Conservation (phyloP, 306 rosid genomes). For the Dalbergia cochinchinensis region DNA sequence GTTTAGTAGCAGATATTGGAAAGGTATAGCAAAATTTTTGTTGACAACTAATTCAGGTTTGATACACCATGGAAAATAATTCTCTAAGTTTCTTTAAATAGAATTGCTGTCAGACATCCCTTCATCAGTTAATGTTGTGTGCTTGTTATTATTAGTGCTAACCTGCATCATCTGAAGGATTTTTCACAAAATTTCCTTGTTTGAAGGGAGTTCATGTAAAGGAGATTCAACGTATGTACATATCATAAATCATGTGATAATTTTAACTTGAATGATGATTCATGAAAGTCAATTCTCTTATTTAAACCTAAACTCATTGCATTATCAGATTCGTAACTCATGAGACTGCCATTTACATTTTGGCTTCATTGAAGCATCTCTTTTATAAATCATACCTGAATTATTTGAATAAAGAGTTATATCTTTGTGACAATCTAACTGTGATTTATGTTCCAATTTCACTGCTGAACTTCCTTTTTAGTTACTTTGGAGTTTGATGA, state of each 20-base stretch:
- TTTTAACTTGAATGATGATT: slow-evolving; percentile 5
- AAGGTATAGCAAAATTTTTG: slow-evolving; percentile 60
- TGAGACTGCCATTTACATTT: slow-evolving; percentile 17
- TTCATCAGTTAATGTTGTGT: neutral
- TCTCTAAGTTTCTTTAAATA: neutral
- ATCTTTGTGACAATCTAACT: neutral
- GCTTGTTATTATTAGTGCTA: neutral
- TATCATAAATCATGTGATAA: neutral
- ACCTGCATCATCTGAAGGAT: slow-evolving; percentile 10
- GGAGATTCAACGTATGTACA: slow-evolving; percentile 19
- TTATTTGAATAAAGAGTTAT: slow-evolving; percentile 24
- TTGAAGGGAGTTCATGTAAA: slow-evolving; percentile 3
- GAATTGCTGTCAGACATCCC: neutral
- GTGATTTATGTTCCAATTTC: slow-evolving; percentile 23
- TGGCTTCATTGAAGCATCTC: slow-evolving; percentile 23
- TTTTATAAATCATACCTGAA: neutral
- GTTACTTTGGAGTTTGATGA: neutral
- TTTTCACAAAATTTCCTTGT: neutral
- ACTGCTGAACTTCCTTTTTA: slow-evolving; percentile 1
- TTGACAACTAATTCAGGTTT: neutral
- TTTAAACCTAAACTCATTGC: neutral
- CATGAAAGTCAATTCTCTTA: slow-evolving; percentile 9
- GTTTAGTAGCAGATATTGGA: slow-evolving; percentile 91
- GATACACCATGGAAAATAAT: slow-evolving; percentile 3
- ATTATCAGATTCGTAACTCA: neutral